These are phyloP conservation scores for Gastrolobium bilobum DNA, from an alignment of 306 rosid species.

Conservation along the genomic window DNA sequence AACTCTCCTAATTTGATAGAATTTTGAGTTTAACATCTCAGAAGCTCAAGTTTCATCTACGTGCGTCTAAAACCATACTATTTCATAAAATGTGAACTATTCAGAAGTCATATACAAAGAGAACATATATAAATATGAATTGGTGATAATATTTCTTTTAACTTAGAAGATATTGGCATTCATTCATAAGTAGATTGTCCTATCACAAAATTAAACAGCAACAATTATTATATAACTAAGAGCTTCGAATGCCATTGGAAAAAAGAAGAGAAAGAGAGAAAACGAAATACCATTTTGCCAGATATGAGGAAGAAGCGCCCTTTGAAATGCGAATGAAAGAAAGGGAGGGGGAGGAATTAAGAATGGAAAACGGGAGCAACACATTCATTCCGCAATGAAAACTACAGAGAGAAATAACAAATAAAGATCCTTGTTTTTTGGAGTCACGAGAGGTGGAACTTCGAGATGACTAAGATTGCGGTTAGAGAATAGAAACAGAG, in stretches of 20 bases:
- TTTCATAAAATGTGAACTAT: constrained; percentile 23
- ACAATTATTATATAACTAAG: not conserved
- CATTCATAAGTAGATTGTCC: too few species aligned
- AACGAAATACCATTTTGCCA: constrained; percentile 74
- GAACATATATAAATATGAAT: not conserved
- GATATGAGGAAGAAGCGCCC: constrained; percentile 71
- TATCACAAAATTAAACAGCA: too few species aligned
- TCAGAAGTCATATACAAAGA: not conserved
- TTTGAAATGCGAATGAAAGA: constrained; percentile 57
- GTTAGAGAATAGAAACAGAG: constrained; percentile 52
- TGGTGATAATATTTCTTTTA: not conserved
- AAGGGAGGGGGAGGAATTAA: constrained; percentile 45
- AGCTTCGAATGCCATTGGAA: not conserved
- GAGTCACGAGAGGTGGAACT: constrained; percentile 63
- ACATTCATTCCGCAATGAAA: constrained; percentile 41
- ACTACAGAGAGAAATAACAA: constrained; percentile 46
- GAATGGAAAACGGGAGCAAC: constrained; percentile 58
- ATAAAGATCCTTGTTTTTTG: constrained; percentile 76
- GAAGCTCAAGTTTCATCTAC: constrained; percentile 20
- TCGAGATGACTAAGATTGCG: constrained; percentile 52
- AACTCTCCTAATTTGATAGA: constrained; percentile 1
- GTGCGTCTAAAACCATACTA: not conserved
- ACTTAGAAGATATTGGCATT: constrained; percentile 1
- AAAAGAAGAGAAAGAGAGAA: not conserved
- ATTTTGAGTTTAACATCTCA: not conserved